These are phyloP conservation scores for Ogataea nakhonphanomensis DNA, from an alignment of 805 yeast genomes.

Conservation along the genomic window DNA sequence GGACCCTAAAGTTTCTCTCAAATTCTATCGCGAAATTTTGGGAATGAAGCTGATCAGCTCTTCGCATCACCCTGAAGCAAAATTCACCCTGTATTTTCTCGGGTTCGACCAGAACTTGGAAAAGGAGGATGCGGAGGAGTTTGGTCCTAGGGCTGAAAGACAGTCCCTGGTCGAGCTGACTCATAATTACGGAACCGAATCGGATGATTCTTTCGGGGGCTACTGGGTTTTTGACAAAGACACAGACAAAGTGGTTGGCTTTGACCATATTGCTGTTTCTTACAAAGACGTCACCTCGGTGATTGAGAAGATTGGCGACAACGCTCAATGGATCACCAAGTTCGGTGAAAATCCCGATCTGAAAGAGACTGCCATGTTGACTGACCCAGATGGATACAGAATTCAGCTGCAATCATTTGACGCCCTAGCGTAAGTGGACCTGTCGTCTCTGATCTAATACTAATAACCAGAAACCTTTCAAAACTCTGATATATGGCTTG, in stretches of 20 bases:
- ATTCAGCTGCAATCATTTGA: conserved; percentile 54
- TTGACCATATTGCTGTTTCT: conserved; percentile 79
- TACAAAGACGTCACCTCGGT: conserved; percentile 58
- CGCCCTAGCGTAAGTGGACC: conserved; percentile 18
- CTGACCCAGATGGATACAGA: conserved; percentile 89
- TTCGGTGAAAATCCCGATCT: conserved; percentile 50
- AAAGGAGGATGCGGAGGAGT: conserved; percentile 40
- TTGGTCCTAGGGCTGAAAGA: conserved; percentile 36
- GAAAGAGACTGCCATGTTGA: conserved; percentile 65
- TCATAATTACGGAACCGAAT: conserved; percentile 94
- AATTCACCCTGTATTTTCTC: conserved; percentile 82
- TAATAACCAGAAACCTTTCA: conserved; percentile 9
- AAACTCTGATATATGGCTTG: conserved; percentile 8
- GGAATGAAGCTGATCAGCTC: conserved; percentile 75
- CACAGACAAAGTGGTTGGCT: conserved; percentile 63
- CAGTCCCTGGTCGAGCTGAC: conserved; percentile 86
- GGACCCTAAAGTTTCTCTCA: conserved; percentile 72
- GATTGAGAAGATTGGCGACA: conserved; percentile 48
- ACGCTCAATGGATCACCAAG: conserved; percentile 54
- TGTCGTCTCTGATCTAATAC: background rate
- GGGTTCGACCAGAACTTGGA: conserved; percentile 58
- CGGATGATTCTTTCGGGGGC: conserved; percentile 60
- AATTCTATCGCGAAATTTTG: conserved; percentile 72
- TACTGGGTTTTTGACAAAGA: conserved; percentile 77
- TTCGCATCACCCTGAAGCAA: conserved; percentile 58